A percentile compares a stretch with the other conserved stretches of the same genome.
Evolutionary conservation across 1,284 basidiomycete genomes (phyloP).

Genomic region (Melampsora americana): DNA sequence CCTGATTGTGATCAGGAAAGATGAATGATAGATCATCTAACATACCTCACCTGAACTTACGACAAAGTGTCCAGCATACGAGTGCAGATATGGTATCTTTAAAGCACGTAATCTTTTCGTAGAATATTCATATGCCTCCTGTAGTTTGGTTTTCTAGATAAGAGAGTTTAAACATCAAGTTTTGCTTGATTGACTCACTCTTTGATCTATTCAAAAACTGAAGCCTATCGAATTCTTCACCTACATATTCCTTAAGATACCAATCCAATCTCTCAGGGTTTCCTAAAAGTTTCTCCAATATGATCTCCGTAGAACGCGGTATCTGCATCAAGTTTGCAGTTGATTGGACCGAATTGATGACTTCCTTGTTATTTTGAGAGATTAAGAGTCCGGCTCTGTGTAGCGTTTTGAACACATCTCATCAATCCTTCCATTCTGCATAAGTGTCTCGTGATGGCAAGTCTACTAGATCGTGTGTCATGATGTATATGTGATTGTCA

Average conservation of each 20-base stretch:
- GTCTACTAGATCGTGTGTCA: not conserved
- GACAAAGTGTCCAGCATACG: not conserved
- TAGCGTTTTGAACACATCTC: not conserved
- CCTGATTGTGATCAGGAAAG: not conserved
- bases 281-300: slow-evolving; percentile 2
- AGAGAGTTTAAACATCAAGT: not conserved
- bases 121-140: not conserved
- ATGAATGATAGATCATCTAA: not conserved
- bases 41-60: not conserved
- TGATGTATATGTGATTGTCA: no score
- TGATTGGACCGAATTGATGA: slow-evolving; percentile 1
- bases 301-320: not conserved
- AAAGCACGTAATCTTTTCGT: not conserved
- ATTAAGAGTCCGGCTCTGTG: slow-evolving; percentile 6
- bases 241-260: not conserved
- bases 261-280: not conserved
- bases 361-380: not conserved
- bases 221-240: not conserved
- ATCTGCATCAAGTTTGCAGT: not conserved
- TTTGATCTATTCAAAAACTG: not conserved
- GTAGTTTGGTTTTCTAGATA: not conserved
- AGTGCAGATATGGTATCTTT: not conserved
- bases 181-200: not conserved
- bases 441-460: no score
- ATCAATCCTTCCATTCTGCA: no score